Conservation (phyloP, 163 green algal genomes). For the Chlamydomonas reinhardtii region DNA sequence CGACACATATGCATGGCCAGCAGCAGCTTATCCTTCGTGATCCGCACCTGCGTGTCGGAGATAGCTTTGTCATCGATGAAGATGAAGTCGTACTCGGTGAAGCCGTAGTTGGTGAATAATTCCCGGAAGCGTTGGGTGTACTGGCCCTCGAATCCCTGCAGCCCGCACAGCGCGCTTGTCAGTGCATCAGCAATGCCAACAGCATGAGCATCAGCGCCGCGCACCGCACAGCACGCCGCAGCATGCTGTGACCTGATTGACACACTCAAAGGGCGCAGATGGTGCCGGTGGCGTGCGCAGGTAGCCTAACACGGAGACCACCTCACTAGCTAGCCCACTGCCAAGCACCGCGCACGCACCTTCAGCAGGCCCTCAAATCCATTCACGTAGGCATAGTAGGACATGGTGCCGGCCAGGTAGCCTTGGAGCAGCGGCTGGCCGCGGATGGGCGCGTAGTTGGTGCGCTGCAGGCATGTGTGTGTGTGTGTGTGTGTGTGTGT, state of each 20-base stretch:
- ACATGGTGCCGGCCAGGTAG: slow-evolving; percentile 6
- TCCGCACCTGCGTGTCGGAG: slow-evolving; percentile 8
- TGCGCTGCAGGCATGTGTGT: neutral
- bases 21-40: too few relatives aligned
- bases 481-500: neutral
- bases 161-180: too few relatives aligned
- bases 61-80: slow-evolving; percentile 5
- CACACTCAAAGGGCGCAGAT: too few relatives aligned
- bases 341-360: neutral
- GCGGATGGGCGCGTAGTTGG: neutral
- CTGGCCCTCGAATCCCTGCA: slow-evolving; percentile 14
- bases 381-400: slow-evolving; percentile 16
- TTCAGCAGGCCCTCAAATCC: slow-evolving; percentile 1
- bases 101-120: slow-evolving; percentile 9
- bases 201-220: too few relatives aligned
- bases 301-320: too few relatives aligned
- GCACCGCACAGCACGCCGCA: too few relatives aligned
- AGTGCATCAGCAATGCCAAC: too few relatives aligned
- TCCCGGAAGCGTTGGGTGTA: slow-evolving; percentile 10
- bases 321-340: neutral
- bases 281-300: too few relatives aligned
- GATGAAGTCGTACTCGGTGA: neutral
- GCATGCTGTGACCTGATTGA: too few relatives aligned
- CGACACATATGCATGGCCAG: too few relatives aligned
- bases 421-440: neutral